A percentile compares a stretch with the other conserved stretches of the same genome.
These are phyloP conservation scores for Chromera velia DNA, from an alignment of 73 alveolate genomes.

Conservation along the genomic window DNA sequence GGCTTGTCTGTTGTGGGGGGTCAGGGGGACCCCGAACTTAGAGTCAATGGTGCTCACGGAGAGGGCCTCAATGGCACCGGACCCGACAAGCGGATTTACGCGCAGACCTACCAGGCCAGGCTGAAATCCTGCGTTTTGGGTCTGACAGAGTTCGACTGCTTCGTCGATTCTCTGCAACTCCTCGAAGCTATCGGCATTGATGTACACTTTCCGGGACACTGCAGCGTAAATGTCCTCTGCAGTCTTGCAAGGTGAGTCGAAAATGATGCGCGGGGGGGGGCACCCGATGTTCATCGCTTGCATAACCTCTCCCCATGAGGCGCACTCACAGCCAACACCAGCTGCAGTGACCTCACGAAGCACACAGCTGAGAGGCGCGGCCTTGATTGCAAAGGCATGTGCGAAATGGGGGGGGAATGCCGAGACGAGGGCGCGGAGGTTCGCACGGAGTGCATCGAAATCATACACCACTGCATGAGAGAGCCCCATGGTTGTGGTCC, in stretches of 20 bases:
- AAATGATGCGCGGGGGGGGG: slow-evolving; percentile 3
- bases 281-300: slow-evolving; percentile 6
- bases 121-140: neutral
- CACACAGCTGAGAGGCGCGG: slow-evolving; percentile 3
- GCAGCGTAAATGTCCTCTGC: slow-evolving; percentile 7
- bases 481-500: too few species aligned
- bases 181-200: slow-evolving; percentile 11
- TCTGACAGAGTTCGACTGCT: neutral
- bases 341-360: neutral
- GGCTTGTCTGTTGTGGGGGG: too few species aligned
- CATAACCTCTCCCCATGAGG: slow-evolving; percentile 6
- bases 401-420: too few species aligned
- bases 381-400: slow-evolving; percentile 15
- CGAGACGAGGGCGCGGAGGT: too few species aligned
- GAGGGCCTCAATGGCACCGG: slow-evolving; percentile 17
- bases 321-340: slow-evolving; percentile 19
- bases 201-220: neutral
- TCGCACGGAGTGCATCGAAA: too few species aligned
- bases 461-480: too few species aligned
- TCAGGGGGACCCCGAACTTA: slow-evolving; percentile 23
- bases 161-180: slow-evolving; percentile 10
- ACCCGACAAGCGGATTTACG: slow-evolving; percentile 17
- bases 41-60: slow-evolving; percentile 12
- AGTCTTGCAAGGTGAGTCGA: slow-evolving; percentile 25
- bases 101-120: too few species aligned